phyloP scores from a whole-genome alignment of 2,329 filamentous ascomycete species.

The Colletotrichum tropicale region DNA sequence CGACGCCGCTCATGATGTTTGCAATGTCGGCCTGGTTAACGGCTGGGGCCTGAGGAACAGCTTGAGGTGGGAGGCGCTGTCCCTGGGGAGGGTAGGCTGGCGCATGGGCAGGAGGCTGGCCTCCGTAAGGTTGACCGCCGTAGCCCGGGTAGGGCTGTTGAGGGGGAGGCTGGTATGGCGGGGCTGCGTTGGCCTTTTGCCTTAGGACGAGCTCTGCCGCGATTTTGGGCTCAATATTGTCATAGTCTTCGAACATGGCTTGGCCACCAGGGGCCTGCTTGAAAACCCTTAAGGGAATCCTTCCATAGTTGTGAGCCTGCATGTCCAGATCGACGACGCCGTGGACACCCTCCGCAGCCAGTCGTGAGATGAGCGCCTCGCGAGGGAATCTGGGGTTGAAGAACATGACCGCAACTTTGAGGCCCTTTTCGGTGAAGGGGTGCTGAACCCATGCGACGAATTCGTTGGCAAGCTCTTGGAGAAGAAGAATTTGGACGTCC shows the following conservation, averaged over 20 bases:
- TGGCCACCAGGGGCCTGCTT: slow-evolving; percentile 76
- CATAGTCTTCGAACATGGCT: slow-evolving; percentile 86
- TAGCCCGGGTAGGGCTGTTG: slow-evolving; percentile 26
- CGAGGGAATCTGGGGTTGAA: slow-evolving; percentile 74
- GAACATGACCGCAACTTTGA: slow-evolving; percentile 81
- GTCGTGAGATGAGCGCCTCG: slow-evolving; percentile 77
- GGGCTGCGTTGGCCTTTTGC: slow-evolving; percentile 55
- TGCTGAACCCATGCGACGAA: slow-evolving; percentile 85
- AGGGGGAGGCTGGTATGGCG: slow-evolving; percentile 24
- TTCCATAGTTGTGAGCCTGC: slow-evolving; percentile 70
- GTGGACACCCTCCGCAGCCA: slow-evolving; percentile 87
- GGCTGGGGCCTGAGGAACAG: slow-evolving; percentile 26
- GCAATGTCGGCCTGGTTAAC: slow-evolving; percentile 57
- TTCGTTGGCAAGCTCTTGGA: slow-evolving; percentile 77
- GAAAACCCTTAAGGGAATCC: slow-evolving; percentile 84
- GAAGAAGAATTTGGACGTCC: slow-evolving; percentile 85
- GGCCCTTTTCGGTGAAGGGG: slow-evolving; percentile 71
- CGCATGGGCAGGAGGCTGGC: slow-evolving; percentile 14
- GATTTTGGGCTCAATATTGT: slow-evolving; percentile 77
- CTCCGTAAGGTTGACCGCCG: slow-evolving; percentile 32
- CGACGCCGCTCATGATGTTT: slow-evolving; percentile 69
- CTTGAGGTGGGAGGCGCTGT: slow-evolving; percentile 23
- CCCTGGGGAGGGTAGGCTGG: slow-evolving; percentile 6
- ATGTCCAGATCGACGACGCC: slow-evolving; percentile 81
- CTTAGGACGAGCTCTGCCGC: slow-evolving; percentile 82